phyloP scores from a whole-genome alignment of 139 green algal genomes.

The Parachlorella kessleri region DNA sequence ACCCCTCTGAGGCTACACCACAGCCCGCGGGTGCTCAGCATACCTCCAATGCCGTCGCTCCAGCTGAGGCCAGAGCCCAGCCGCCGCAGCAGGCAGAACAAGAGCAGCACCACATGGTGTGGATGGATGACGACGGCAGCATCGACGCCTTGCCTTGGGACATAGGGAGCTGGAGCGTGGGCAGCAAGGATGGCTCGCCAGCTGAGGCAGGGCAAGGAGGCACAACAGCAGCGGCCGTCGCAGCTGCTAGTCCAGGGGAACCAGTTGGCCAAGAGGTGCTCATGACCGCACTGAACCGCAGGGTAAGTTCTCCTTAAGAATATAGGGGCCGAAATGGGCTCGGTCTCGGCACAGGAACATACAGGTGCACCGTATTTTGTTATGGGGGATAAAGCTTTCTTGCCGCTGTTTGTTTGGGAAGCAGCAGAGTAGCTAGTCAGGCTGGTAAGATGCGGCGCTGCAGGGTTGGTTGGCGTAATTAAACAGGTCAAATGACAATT shows the following conservation, averaged over 20 bases:
- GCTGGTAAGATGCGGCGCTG: no score
- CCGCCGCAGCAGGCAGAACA: slow-evolving; percentile 16
- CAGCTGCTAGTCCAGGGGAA: neutral
- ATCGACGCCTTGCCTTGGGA: slow-evolving; percentile 40
- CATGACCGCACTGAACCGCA: neutral
- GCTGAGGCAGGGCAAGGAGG: neutral
- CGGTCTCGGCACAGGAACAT: no score
- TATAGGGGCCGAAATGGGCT: no score
- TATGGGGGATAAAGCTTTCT: no score
- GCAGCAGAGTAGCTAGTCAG: no score
- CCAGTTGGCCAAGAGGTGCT: neutral
- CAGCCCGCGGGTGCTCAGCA: no score
- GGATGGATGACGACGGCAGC: slow-evolving; percentile 34
- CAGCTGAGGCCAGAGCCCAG: slow-evolving; percentile 26
- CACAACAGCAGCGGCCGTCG: neutral
- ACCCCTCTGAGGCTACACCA: neutral
- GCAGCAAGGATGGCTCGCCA: neutral
- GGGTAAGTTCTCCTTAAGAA: no score
- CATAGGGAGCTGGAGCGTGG: slow-evolving; percentile 28
- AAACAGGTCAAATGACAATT: no score
- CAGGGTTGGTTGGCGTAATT: no score
- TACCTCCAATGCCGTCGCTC: no score
- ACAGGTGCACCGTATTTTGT: no score
- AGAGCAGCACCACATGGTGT: slow-evolving; percentile 28
- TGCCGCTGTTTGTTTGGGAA: no score